These are phyloP conservation scores for Geotrichum klebahnii DNA, from an alignment of 1,139 yeast species.

Conservation along the genomic window DNA sequence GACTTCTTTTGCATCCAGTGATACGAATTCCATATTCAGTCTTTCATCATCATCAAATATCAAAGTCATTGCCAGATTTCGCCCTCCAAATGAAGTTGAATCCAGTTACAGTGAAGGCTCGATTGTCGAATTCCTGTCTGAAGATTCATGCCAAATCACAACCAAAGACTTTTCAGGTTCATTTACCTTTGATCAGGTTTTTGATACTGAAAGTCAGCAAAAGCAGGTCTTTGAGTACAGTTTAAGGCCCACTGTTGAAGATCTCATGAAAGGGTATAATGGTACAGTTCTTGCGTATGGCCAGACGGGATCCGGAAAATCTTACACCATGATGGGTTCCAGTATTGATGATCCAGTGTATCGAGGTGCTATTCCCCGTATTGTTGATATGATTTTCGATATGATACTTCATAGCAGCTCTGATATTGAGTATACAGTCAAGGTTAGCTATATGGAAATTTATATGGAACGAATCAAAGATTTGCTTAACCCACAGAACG, in stretches of 20 bases:
- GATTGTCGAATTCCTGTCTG: constrained; percentile 51
- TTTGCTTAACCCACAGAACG: constrained; percentile 43
- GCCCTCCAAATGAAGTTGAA: constrained; percentile 42
- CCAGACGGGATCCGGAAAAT: constrained; percentile 84
- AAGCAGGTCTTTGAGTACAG: constrained; percentile 59
- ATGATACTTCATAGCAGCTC: constrained; percentile 51
- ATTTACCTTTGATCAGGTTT: constrained; percentile 68
- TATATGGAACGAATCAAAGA: constrained; percentile 76
- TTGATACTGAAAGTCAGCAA: constrained; percentile 52
- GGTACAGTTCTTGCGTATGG: constrained; percentile 87
- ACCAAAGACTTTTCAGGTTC: constrained; percentile 43
- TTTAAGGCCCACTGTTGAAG: constrained; percentile 57
- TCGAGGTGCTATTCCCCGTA: constrained; percentile 70
- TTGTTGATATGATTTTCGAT: constrained; percentile 61
- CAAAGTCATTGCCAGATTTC: constrained; percentile 62
- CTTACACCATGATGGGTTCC: constrained; percentile 80
- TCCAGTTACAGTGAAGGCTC: constrained; percentile 1
- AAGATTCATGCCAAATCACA: constrained; percentile 33
- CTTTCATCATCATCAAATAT: constrained; percentile 33
- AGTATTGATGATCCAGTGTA: constrained; percentile 37
- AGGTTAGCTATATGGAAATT: constrained; percentile 75
- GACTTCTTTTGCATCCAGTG: constrained; percentile 13
- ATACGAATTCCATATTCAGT: constrained; percentile 8
- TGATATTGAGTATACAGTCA: constrained; percentile 61
- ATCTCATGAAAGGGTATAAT: constrained; percentile 72